Evolutionary conservation across 495 filamentous ascomycete species (phyloP).

Genomic region (Penicillium taxi): DNA sequence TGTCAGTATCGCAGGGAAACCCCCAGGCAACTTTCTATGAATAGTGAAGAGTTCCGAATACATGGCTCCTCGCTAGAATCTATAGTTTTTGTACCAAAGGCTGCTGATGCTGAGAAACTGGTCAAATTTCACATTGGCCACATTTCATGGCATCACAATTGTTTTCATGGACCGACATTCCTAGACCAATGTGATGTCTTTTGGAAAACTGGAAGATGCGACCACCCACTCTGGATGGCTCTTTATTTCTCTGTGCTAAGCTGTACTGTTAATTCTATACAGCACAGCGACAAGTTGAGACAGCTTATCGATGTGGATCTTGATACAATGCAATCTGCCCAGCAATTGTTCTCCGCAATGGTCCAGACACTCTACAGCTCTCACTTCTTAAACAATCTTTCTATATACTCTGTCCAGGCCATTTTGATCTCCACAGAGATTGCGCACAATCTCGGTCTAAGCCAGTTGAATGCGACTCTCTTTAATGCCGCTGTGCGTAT

Average conservation of each 20-base stretch:
- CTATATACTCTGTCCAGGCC: conserved; percentile 34
- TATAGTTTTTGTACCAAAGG: conserved; percentile 4
- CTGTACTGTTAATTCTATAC: conserved; percentile 23
- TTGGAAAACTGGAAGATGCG: conserved; percentile 21
- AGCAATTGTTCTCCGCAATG: conserved; percentile 23
- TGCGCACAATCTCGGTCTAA: conserved; percentile 40
- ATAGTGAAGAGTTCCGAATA: conserved; percentile 10
- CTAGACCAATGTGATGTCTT: conserved; percentile 24
- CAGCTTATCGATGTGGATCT: conserved; percentile 16
- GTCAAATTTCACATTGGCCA: conserved; percentile 23
- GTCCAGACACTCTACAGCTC: conserved; percentile 21
- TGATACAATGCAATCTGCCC: conserved; percentile 14
- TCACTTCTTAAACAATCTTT: conserved; percentile 28
- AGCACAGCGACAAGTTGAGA: conserved; percentile 18
- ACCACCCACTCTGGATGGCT: conserved; percentile 26
- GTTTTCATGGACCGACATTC: conserved; percentile 23
- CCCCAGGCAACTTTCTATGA: conserved; percentile 9
- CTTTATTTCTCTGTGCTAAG: conserved; percentile 23
- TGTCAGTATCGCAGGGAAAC: conserved; percentile 24
- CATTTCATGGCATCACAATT: conserved; percentile 26
- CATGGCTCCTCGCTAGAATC: conserved; percentile 9
- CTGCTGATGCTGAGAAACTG: conserved; percentile 17
- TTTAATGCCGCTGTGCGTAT: conserved; percentile 35
- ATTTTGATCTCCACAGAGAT: conserved; percentile 38
- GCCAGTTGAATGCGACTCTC: conserved; percentile 32